Evolutionary conservation across 768 basidiomycete genomes (phyloP).

Genomic region (Hygrophoropsis aurantiaca): DNA sequence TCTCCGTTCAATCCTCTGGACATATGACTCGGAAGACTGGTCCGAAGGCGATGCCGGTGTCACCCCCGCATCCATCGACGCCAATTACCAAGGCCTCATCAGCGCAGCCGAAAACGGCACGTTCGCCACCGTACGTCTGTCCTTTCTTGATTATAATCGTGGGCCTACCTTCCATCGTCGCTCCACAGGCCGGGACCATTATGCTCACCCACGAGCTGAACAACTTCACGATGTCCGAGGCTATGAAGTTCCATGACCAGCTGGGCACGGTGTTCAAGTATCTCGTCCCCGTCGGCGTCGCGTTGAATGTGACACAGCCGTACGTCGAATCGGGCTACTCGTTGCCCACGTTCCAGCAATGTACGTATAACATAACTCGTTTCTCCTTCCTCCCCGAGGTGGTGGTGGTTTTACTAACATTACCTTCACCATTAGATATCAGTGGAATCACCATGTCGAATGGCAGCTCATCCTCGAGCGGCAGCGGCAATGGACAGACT

Average conservation of each 20-base stretch:
- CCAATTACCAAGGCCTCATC: constrained; percentile 56
- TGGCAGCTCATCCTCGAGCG: no score
- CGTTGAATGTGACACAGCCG: constrained; percentile 49
- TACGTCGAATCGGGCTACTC: constrained; percentile 49
- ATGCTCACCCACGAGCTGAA: constrained; percentile 60
- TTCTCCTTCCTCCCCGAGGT: no score
- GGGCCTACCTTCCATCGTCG: no score
- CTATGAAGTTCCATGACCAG: constrained; percentile 48
- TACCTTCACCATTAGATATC: no score
- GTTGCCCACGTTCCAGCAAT: constrained; percentile 21
- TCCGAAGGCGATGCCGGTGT: constrained; percentile 48
- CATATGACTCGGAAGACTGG: constrained; percentile 74
- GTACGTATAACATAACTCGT: no score
- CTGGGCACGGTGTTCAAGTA: constrained; percentile 45
- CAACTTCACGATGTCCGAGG: constrained; percentile 60
- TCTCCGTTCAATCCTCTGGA: constrained; percentile 73
- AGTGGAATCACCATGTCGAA: no score
- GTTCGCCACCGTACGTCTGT: constrained; percentile 35
- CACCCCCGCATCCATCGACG: constrained; percentile 45
- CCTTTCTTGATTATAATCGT: no score
- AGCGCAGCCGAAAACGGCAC: constrained; percentile 43
- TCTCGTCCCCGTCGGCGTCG: constrained; percentile 54
- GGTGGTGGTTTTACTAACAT: no score
- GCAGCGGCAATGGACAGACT: no score
- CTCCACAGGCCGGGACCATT: constrained; percentile 52